phyloP scores from a whole-genome alignment of 768 basidiomycete genomes.

The Arthromyces matolae region DNA sequence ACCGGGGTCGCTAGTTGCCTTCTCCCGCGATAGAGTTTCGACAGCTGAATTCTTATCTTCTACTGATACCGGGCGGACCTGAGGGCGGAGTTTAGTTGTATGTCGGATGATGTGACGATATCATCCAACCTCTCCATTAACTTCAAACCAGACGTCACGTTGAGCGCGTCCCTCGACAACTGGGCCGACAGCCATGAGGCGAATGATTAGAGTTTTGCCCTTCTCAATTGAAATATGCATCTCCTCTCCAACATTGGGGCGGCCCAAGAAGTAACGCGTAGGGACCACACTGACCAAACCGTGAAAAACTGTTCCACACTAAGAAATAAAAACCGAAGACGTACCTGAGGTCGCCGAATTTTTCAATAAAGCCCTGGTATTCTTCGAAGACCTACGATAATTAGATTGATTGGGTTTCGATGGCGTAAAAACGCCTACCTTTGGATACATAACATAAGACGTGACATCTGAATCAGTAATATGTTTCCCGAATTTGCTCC shows the following conservation, averaged over 20 bases:
- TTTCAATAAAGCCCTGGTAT: conserved; percentile 91
- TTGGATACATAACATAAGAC: conserved; percentile 98
- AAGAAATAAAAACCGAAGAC: conserved; percentile 23
- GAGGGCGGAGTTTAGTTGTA: conserved; percentile 17
- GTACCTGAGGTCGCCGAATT: conserved; percentile 95
- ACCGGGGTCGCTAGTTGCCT: conserved; percentile 89
- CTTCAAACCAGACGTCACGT: conserved; percentile 98
- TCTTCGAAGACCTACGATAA: conserved; percentile 85
- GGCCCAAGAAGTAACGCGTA: conserved; percentile 95
- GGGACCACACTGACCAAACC: conserved; percentile 69
- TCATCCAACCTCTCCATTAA: conserved; percentile 78
- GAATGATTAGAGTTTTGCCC: conserved; percentile 95
- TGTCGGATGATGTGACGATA: conserved; percentile 3
- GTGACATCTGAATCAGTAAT: conserved; percentile 92
- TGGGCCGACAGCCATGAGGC: conserved; percentile 92
- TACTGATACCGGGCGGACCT: conserved; percentile 93
- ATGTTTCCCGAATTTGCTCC: conserved; percentile 92
- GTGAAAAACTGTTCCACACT: conserved; percentile 11
- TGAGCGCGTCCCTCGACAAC: conserved; percentile 89
- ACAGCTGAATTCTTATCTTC: conserved; percentile 98
- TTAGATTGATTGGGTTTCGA: conserved; percentile 1
- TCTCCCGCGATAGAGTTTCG: conserved; percentile 92
- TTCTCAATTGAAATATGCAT: conserved; percentile 95
- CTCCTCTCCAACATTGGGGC: conserved; percentile 90
- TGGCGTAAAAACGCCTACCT: conserved; percentile 46